Evolutionary conservation across 2,329 filamentous ascomycete genomes (phyloP).

Genomic region (Aspergillus quadrilineatus): DNA sequence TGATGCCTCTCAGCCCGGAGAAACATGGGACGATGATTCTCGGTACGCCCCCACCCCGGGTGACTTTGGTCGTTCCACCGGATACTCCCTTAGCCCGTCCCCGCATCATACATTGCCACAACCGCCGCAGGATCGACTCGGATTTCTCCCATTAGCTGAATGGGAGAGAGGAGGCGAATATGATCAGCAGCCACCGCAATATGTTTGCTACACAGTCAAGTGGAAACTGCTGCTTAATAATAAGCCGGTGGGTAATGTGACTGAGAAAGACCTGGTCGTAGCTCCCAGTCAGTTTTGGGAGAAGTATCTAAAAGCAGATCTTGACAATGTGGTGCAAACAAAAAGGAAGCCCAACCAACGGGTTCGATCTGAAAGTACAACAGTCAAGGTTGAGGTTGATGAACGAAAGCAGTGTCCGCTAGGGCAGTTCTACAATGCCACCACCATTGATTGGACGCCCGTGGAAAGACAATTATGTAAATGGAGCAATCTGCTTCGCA

Average conservation of each 20-base stretch:
- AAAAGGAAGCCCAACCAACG: too few relatives aligned
- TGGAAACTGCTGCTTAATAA: slow-evolving; percentile 29
- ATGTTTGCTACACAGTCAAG: slow-evolving; percentile 24
- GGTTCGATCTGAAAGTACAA: too few relatives aligned
- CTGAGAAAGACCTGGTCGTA: slow-evolving; percentile 26
- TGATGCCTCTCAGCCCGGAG: neutral
- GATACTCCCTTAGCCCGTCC: neutral
- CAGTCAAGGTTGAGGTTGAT: too few relatives aligned
- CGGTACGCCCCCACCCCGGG: neutral
- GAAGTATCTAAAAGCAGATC: slow-evolving; percentile 11
- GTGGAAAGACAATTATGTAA: too few relatives aligned
- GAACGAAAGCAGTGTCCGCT: too few relatives aligned
- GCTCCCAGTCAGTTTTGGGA: slow-evolving; percentile 24
- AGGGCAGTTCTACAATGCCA: too few relatives aligned
- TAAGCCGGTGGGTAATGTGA: slow-evolving; percentile 22
- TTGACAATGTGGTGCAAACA: too few relatives aligned
- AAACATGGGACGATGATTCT: neutral
- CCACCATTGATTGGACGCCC: too few relatives aligned
- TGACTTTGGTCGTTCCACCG: neutral
- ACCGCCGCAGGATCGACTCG: neutral
- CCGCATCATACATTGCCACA: neutral
- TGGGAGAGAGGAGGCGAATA: neutral
- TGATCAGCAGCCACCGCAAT: neutral
- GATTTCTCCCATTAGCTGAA: neutral
- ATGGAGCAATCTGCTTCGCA: too few relatives aligned